Percentiles rank a stretch among this genome's conserved stretches.
Conservation (phyloP, 768 basidiomycete species). For the Rhodotorula babjevae region DNA sequence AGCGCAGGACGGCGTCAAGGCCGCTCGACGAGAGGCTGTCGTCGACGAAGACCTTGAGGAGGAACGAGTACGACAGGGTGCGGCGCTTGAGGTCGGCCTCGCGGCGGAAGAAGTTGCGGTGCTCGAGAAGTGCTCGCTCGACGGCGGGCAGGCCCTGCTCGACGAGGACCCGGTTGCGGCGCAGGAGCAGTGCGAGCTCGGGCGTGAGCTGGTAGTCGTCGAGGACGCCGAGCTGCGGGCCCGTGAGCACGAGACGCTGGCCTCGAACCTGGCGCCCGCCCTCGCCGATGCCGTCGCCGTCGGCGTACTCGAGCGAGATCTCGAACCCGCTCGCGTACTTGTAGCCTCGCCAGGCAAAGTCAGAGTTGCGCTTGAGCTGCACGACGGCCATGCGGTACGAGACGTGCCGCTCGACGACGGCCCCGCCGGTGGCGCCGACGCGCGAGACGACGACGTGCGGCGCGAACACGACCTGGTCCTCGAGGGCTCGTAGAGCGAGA, state of each 20-base stretch:
- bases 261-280: constrained; percentile 38
- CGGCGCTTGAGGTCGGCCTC: constrained; percentile 56
- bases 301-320: constrained; percentile 56
- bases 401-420: constrained; percentile 51
- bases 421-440: constrained; percentile 55
- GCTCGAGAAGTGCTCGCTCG: constrained; percentile 54
- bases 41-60: constrained; percentile 59
- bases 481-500: constrained; percentile 61
- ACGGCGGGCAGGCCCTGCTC: constrained; percentile 42
- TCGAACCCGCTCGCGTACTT: constrained; percentile 55
- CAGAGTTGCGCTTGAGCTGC: constrained; percentile 36
- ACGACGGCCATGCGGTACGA: constrained; percentile 17
- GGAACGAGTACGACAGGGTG: constrained; percentile 61
- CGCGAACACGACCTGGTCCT: constrained; percentile 60
- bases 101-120: constrained; percentile 55
- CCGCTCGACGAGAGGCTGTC: constrained; percentile 52
- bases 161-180: constrained; percentile 18
- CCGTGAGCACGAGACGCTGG: constrained; percentile 54
- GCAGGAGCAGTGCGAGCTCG: constrained; percentile 50
- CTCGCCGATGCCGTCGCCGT: constrained; percentile 11
- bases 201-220: constrained; percentile 63
- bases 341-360: constrained; percentile 30
- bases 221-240: constrained; percentile 59
- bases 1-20: constrained; percentile 47
- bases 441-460: constrained; percentile 60